Percentiles rank a stretch among this genome's conserved stretches.
Evolutionary conservation across 2,329 filamentous ascomycete genomes (phyloP).

Genomic region (Orbilia ellipsospora): DNA sequence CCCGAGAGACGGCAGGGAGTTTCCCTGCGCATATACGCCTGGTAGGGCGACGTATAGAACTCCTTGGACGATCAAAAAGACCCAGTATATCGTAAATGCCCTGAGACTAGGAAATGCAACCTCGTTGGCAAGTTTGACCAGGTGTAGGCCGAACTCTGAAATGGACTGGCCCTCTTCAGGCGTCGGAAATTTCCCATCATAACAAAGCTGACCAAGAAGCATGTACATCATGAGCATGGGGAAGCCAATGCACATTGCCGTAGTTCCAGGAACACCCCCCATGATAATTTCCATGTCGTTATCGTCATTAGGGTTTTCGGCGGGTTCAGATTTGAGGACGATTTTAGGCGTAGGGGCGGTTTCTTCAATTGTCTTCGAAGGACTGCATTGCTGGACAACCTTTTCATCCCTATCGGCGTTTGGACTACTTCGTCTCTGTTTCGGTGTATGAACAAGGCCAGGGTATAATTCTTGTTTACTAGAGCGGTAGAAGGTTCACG

Average conservation of each 20-base stretch:
- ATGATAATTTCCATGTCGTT: constrained; percentile 76
- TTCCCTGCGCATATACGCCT: constrained; percentile 87
- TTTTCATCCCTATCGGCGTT: no score
- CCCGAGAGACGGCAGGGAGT: constrained; percentile 82
- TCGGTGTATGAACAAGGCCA: no score
- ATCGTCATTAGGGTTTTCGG: constrained; percentile 58
- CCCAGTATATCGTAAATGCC: constrained; percentile 95
- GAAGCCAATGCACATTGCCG: constrained; percentile 89
- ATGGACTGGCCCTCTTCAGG: constrained; percentile 74
- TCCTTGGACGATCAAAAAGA: constrained; percentile 86
- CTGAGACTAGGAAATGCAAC: constrained; percentile 83
- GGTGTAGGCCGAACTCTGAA: constrained; percentile 76
- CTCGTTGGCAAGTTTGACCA: constrained; percentile 79
- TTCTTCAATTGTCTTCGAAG: no score
- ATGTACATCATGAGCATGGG: constrained; percentile 99
- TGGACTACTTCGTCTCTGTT: no score
- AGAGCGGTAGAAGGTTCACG: no score
- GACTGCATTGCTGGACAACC: no score
- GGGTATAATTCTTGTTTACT: no score
- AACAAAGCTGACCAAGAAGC: constrained; percentile 96
- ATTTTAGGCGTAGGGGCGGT: no score
- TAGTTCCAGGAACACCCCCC: constrained; percentile 83
- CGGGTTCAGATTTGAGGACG: no score
- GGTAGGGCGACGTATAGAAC: constrained; percentile 85
- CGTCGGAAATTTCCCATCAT: constrained; percentile 81